Conservation (phyloP, 768 basidiomycete genomes). For the Lepiota venenata region DNA sequence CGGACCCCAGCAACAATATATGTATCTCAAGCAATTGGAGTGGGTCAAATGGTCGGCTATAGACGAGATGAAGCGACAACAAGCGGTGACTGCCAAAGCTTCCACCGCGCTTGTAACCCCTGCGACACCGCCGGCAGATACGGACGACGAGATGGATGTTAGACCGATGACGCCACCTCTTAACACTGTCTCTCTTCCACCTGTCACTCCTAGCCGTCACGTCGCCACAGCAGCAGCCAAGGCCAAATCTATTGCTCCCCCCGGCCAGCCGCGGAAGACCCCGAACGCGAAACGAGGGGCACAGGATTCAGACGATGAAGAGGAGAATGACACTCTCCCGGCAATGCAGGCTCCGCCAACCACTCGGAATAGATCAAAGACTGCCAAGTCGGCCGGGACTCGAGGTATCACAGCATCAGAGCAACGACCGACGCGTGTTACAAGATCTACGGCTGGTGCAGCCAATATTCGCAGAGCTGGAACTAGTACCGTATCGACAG, state of each 20-base stretch:
- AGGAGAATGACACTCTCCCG: conserved; percentile 61
- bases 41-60: conserved; percentile 93
- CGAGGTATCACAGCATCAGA: conserved; percentile 60
- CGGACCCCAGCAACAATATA: conserved; percentile 90
- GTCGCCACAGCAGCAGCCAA: conserved; percentile 67
- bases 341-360: conserved; percentile 51
- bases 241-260: conserved; percentile 69
- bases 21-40: conserved; percentile 92
- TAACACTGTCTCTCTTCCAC: conserved; percentile 43
- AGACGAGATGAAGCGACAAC: conserved; percentile 66
- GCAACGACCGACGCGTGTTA: conserved; percentile 69
- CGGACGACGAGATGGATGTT: conserved; percentile 54
- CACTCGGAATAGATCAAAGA: conserved; percentile 32
- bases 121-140: conserved; percentile 78
- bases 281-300: conserved; percentile 74
- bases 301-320: conserved; percentile 62
- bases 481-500: conserved; percentile 22
- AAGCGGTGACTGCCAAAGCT: conserved; percentile 31
- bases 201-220: conserved; percentile 81
- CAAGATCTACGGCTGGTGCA: conserved; percentile 63
- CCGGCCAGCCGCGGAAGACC: conserved; percentile 86
- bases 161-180: conserved; percentile 42
- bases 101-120: conserved; percentile 56
- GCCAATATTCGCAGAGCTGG: conserved; percentile 53
- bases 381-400: conserved; percentile 30